Evolutionary conservation across 2,329 filamentous ascomycete species (phyloP), one percentile per base, ranked within the genome.

Genomic region (Paramyrothecium roridum): DNA sequence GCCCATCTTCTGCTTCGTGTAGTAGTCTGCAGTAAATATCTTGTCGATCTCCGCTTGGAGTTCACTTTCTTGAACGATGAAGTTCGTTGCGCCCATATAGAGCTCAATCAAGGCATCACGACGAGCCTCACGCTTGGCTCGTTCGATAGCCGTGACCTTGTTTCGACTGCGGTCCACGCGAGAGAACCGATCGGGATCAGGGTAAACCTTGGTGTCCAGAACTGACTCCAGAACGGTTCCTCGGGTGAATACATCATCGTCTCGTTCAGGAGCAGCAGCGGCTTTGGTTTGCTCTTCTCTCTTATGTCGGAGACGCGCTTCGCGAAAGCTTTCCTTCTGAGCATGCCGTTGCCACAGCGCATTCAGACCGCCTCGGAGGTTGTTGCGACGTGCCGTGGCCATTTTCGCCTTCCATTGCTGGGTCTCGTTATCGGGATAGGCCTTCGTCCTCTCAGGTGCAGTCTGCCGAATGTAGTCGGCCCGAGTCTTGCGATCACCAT

Each of bases 71-170:
- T 82, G 87, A 19, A 91, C 87, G 68, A 99, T 97, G 75, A 98
- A 99, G 43, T 84, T 78, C 23, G 89, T 84, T 6, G 95, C 92
- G 63, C 92, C 89, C 76, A 95, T 89, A 75, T 99, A 99, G 13
- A 99, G 82, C 56, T 90, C 86, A 73, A 96, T 91, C 30, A 99
- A 75, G 17, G 87, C 82, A 61, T 93, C 85, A 57, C 83, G 80
- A 52, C 89, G 83, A 53, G 80, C 78, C 56, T 86, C 80, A 47
- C 79, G 77, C 67, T 86, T 85, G 11, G 62, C 50, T 13, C 54
- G 61, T 53, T 76, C 70, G 11, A 72, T 74, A 33, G 78, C 70
- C 46, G 80, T 70, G 16, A 75, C 73, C 16, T 71, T 70, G 16
- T 78, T 76, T 48, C 72, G 74, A 50, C 76, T 76, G 49, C 67